These are phyloP conservation scores for Astragalus membranaceus DNA, from an alignment of 306 rosid genomes.

Conservation along the genomic window DNA sequence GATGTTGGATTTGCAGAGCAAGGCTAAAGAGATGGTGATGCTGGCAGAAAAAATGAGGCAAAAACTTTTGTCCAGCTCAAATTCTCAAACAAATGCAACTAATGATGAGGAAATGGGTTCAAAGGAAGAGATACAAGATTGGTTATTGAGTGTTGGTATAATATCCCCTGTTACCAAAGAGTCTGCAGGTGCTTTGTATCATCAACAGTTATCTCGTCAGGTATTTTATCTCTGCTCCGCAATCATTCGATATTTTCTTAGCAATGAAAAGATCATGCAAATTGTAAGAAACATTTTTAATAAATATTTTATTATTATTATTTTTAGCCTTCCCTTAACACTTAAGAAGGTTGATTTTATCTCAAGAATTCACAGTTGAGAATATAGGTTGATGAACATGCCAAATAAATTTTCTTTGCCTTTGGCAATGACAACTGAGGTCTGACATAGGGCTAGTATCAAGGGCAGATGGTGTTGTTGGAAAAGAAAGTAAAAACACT, in stretches of 20 bases:
- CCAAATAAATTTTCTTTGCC: neutral
- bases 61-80: constrained; percentile 72
- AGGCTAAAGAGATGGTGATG: constrained; percentile 97
- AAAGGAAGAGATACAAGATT: constrained; percentile 94
- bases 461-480: neutral
- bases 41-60: constrained; percentile 98
- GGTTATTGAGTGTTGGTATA: constrained; percentile 91
- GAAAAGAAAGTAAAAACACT: neutral
- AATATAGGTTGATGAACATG: neutral
- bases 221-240: constrained; percentile 27
- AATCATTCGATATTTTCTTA: neutral
- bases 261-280: neutral
- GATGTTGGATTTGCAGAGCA: constrained; percentile 59
- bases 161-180: constrained; percentile 96
- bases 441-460: neutral
- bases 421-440: neutral
- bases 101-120: constrained; percentile 87
- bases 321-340: neutral
- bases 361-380: neutral
- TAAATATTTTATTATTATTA: neutral
- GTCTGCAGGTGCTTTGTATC: constrained; percentile 95
- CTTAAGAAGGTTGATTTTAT: neutral
- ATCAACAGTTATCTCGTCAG: constrained; percentile 95
- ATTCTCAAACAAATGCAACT: constrained; percentile 45
- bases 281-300: neutral